Evolutionary conservation across 495 filamentous ascomycete genomes (phyloP), one percentile per base, ranked within the genome.

Genomic region (Xylaria nigripes): DNA sequence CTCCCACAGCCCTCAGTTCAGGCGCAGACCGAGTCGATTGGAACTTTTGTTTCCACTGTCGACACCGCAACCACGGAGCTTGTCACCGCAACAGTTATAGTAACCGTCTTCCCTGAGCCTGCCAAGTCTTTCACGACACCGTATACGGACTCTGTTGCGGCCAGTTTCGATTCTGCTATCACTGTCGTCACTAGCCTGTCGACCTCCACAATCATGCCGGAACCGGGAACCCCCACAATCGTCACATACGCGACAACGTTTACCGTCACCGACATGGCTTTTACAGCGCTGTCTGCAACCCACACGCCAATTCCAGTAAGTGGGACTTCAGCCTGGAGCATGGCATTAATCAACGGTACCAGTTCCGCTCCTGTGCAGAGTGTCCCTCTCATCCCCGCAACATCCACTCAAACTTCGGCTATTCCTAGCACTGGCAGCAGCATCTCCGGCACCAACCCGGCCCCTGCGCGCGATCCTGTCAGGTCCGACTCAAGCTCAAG

Each of bases 81-180:
- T 18, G 52, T 62, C 2, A 60, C 57, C 10, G 40, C 50, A 5
- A 55, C 58, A 9, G 21, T 65, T 4, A 9, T 61, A 30, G 55
- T 61, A 6, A 64, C 65, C 6, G 63, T 65, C 4, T 54, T 43
- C 15, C 49, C 59, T 2, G 23, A 43, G 25, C 43, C 36, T 19
- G n/a, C 12, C 48, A 22, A 21, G 2, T 8, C 25, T 2, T 38
- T 56, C 15, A 54, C 42, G 18, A 48, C 41, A 22, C 27, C 27
- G 7, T 34, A 38, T 13, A 50, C 45, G 2, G 22, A 29, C n/a
- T 50, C 60, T 7, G 29, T 36, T 2, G 43, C 46, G 23, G 16
- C 57, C 23, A 40, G 21, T 22, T 54, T 27, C 30, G 43, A 41
- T 13, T 7, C 47, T 22, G 48, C 54, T 8, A 30, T 50, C 21